Conservation (phyloP, 257 asterid genomes). For the Penstemon barbatus region DNA sequence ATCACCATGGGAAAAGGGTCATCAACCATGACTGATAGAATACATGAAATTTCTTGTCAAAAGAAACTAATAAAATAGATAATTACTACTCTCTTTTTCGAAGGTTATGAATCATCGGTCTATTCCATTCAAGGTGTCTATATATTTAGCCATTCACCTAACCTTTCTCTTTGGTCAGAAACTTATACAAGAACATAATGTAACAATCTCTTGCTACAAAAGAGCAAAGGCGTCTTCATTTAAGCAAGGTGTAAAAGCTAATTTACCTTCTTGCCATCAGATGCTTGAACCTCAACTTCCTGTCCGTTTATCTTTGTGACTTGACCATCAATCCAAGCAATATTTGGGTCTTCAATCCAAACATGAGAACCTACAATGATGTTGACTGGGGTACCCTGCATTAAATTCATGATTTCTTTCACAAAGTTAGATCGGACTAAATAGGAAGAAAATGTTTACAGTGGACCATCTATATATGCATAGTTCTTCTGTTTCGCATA, state of each 20-base stretch:
- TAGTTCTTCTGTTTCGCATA: slow-evolving; percentile 3
- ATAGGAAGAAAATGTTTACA: neutral
- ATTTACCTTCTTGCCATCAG: slow-evolving; percentile 69
- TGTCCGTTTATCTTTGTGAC: slow-evolving; percentile 77
- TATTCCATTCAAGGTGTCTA: neutral
- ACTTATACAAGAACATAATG: slow-evolving; percentile 13
- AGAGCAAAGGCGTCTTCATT: neutral
- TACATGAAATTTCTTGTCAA: neutral
- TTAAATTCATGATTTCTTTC: neutral
- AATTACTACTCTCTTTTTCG: no score
- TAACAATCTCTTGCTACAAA: slow-evolving; percentile 1
- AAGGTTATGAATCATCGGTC: neutral
- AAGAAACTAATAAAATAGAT: neutral
- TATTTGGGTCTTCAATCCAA: slow-evolving; percentile 82
- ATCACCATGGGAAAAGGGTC: neutral
- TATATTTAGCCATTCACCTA: neutral
- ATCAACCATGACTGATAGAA: neutral
- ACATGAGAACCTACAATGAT: slow-evolving; percentile 87
- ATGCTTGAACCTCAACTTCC: slow-evolving; percentile 60
- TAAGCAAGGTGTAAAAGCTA: slow-evolving; percentile 16
- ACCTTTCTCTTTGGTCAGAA: neutral
- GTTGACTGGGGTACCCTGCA: slow-evolving; percentile 57
- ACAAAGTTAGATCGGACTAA: neutral
- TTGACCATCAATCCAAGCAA: slow-evolving; percentile 78
- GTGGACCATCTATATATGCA: neutral